Evolutionary conservation across 805 yeast genomes (phyloP), one percentile per base, ranked within the genome.

Genomic region (Nematodospora valgi): DNA sequence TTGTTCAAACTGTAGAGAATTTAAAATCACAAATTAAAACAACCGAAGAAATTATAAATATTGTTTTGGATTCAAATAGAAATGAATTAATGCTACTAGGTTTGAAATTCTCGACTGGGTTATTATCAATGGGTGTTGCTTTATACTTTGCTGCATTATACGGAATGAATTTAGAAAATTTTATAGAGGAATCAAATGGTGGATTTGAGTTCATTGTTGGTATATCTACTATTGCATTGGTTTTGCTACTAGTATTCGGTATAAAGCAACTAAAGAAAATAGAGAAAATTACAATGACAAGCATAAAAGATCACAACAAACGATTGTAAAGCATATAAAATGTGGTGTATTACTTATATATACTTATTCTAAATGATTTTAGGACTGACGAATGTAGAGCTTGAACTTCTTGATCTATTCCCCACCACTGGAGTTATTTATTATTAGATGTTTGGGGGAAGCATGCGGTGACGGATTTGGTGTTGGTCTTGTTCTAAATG

Each of bases 141-240:
- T 64, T 94, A 30, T 86, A 85, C 45, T 55, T 86, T 11, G 93
- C 95, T 2, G 83, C 96, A 0, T 64, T 87, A 8, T 93, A 89
- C 58, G 99, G 99, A 23, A 93, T 93, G 98, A 93, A 93, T 59
- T 65, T 93, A 56, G 86, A 84, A 51, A 93, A 91, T 59, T 88
- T 85, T 52, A 80, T 93, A 15, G 99, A 93, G 55, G 95, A 88
- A 38, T 64, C 79, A 1, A 72, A 74, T 37, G 70, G 72, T 44
- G 96, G 96, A 21, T 85, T 87, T 52, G 66, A 62, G 40, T 27
- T 49, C 5, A 55, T 64, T 5, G 54, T 78, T 1, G 56, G 69
- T 1, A 41, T 68, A 2, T 64, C 81, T 0, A 62, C 78, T 2
- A 51, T 75, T 7, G 33, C 60, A 3, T 46, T 75, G 23, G 37